Base-by-base conservation (phyloP, 192 early-diverging fungal genomes). In the Gigaspora rosea region DNA sequence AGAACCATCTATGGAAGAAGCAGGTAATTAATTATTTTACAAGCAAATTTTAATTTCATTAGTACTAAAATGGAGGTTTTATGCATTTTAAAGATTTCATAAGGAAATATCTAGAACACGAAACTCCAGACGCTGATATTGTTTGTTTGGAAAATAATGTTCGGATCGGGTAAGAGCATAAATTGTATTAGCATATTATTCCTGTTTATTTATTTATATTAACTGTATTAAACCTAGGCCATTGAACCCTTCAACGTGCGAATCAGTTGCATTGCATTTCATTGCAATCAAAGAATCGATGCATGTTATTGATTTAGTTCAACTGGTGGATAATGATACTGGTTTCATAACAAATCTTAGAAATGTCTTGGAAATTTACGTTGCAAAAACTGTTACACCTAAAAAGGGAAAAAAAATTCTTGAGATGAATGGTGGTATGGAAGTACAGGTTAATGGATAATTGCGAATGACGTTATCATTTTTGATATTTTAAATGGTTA, bases 91-190 rank as follows among this genome's bases (percentile, higher is more conserved):
- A 12, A 72, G 88, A 88, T 54, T 86, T 89, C 27, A 64, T 89
- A 32, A 83, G 84, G 15, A 81, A 82, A 22, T 86, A 86, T 71
- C 81, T 88, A 52, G 86, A 89, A 59, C 85, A 83, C 52, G 88
- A 88, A 70, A 89, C 85, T 0, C 84, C 86, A 20, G 88, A 89
- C 65, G 85, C 88, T 35, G 88, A 88, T 71, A 85, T 89, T 20
- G 83, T 89, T 64, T 85, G 86, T 64, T 64, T 89, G 8, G 88
- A 89, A 63, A 89, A 88, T 70, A 89, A 89, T 76, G 83, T 89
- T 59, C 80, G 85, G 62, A 66, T 89, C 27, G 86, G 87, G 87
- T 86, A 88, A 52, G 58, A n/a, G 36, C 0, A 56, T 56, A 56
- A 13, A 56, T 56, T 56, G 8, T 18, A 56, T 54, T 16, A 4